Percentiles rank a stretch among this genome's conserved stretches.
These are phyloP conservation scores for Hypholoma sublateritium DNA, from an alignment of 768 basidiomycete genomes.

Conservation along the genomic window DNA sequence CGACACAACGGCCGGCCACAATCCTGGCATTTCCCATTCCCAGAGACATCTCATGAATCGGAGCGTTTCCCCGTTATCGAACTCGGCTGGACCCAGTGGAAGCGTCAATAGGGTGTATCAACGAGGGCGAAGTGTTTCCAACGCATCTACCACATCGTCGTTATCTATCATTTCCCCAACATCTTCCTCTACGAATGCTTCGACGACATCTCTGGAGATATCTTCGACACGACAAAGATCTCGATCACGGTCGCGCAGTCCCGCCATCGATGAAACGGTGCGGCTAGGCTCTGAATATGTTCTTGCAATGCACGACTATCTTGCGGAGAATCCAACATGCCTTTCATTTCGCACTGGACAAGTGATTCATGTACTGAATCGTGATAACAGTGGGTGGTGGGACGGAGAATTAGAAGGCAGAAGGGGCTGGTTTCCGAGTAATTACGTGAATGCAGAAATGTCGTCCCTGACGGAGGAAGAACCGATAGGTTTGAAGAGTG, in stretches of 20 bases:
- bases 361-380: slow-evolving; percentile 86
- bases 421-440: slow-evolving; percentile 98
- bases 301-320: slow-evolving; percentile 90
- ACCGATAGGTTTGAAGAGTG: slow-evolving; percentile 42
- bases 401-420: slow-evolving; percentile 90
- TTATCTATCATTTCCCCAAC: slow-evolving; percentile 55
- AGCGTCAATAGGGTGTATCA: slow-evolving; percentile 10
- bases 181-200: slow-evolving; percentile 54
- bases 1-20: slow-evolving; percentile 42
- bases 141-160: slow-evolving; percentile 56
- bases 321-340: slow-evolving; percentile 75
- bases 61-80: slow-evolving; percentile 29
- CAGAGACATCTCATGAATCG: slow-evolving; percentile 26
- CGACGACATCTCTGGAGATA: slow-evolving; percentile 48
- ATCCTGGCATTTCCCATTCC: slow-evolving; percentile 29
- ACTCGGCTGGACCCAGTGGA: slow-evolving; percentile 31
- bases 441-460: slow-evolving; percentile 79
- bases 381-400: slow-evolving; percentile 95
- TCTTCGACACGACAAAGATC: slow-evolving; percentile 26
- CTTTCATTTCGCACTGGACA: slow-evolving; percentile 89
- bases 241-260: slow-evolving; percentile 40
- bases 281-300: slow-evolving; percentile 68
- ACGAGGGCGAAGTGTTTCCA: slow-evolving; percentile 51
- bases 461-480: slow-evolving; percentile 60
- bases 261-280: slow-evolving; percentile 51